Percentiles rank a stretch among this genome's conserved stretches.
phyloP scores from a whole-genome alignment of 306 rosid species.

The Acmispon strigosus region DNA sequence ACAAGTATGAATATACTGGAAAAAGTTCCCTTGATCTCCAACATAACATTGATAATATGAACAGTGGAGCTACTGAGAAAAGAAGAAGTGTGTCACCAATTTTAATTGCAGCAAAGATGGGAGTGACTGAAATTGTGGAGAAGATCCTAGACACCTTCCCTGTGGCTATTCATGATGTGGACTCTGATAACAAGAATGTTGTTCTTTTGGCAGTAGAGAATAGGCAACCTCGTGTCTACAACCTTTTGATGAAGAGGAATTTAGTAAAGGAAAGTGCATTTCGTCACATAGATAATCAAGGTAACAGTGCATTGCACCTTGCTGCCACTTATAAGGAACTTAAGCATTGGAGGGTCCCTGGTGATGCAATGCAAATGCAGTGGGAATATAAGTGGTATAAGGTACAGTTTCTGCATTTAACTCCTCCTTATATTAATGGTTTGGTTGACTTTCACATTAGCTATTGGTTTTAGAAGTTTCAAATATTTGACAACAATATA shows the following conservation, averaged over 20 bases:
- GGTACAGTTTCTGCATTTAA: background rate
- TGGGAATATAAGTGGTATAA: slow-evolving; percentile 32
- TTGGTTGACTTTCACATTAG: too few species aligned
- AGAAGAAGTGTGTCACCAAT: slow-evolving; percentile 7
- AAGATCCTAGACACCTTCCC: slow-evolving; percentile 16
- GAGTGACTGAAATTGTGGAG: slow-evolving; percentile 22
- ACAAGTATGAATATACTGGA: background rate
- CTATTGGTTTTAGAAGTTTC: too few species aligned
- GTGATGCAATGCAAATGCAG: slow-evolving; percentile 32
- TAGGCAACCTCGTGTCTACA: slow-evolving; percentile 22
- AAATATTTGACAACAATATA: too few species aligned
- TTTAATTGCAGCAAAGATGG: slow-evolving; percentile 22
- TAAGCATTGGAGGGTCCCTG: slow-evolving; percentile 18
- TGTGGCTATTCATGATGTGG: slow-evolving; percentile 17
- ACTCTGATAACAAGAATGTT: slow-evolving; percentile 11
- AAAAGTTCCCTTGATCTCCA: background rate
- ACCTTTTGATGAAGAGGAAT: background rate
- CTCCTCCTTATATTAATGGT: too few species aligned
- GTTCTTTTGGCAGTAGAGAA: slow-evolving; percentile 22
- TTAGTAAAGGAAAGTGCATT: slow-evolving; percentile 7
- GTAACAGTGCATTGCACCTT: slow-evolving; percentile 27
- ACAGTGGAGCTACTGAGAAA: background rate
- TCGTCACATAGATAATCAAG: slow-evolving; percentile 4
- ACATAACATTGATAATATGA: background rate
- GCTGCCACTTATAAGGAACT: slow-evolving; percentile 4